Evolutionary conservation across 306 rosid genomes (phyloP), one percentile per base, ranked within the genome.

Genomic region (Echinosophora koreensis): DNA sequence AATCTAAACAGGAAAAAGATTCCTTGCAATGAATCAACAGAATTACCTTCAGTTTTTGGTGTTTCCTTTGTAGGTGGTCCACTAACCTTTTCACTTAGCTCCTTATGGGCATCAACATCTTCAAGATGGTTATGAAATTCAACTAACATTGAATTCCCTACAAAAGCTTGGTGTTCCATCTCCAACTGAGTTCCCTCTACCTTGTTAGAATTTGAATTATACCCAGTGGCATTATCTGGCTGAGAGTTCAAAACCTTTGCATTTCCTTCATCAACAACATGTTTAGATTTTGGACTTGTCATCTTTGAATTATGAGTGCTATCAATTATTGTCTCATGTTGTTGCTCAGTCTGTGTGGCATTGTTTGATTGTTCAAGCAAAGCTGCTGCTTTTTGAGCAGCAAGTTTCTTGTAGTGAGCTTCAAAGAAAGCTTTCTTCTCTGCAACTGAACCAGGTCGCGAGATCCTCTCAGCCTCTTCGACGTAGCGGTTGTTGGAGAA

Each of bases 341-440:
- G 32, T 46, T 17, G 79, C 89, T 42, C 32, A 30, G 32, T 30
- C 32, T 30, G 32, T 30, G 32, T 30, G 32, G 83, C 85, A 66
- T 69, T 72, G 60, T 89, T 86, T 8, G 51, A 88, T 80, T 89
- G 94, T 72, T 86, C 97, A 72, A 90, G 97, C 85, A 93, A 80
- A 8, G 91, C 92, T 1, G 97, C 84, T 6, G 78, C 82, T 11
- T 87, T 87, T 59, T 91, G 92, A 82, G 98, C 97, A 16, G 98
- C 98, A 38, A 95, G 73, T 58, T 88, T 95, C 87, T 86, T 95
- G 90, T 95, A 95, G 74, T 95, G 98, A 57, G 97, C 98, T 87
- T 95, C 98, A 85, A 95, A 95, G 91, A 95, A 95, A 54, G 98
- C 98, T 76, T 95, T 95, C 88, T 95, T 95, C 84, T 92, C 97